Base-by-base conservation (phyloP, 1,284 basidiomycete genomes). In the Pisolithus thermaeus region DNA sequence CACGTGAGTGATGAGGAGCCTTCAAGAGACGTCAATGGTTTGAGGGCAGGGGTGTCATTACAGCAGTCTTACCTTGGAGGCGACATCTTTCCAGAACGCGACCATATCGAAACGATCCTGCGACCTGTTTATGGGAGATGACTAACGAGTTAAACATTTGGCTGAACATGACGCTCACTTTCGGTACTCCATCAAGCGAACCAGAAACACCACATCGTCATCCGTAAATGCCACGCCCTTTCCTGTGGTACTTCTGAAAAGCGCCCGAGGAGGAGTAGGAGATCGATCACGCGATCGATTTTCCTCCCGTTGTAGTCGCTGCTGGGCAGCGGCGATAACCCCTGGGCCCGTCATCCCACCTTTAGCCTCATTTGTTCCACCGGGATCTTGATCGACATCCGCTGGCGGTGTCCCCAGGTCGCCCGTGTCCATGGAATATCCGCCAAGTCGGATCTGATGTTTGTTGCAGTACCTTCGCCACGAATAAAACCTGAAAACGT, bases 391-490 rank as follows among this genome's bases (percentile, higher is more conserved):
- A 8, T 74, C 73, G 18, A 64, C 72, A 4, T 72, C 75, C 23
- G 70, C 70, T 20, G 69, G 69, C 1, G 75, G 75, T 32, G 74
- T 72, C 9, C 66, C 69, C 7, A 72, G 68, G 18, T 73, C 73
- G 41, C 79, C 77, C 12, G 75, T 63, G 49, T 79, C 82, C 87
- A 91, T 90, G 7, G 79, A 72, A 60, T 91, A 91, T 2, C 87
- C 87, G 25, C 87, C 86, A 0, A 91, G 74, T 16, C 86, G 81
- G 49, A 91, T 91, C 64, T 90, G 86, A 62, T 91, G 87, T 61
- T 90, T 91, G 62, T 91, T 91, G 69, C 88, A 91, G 61, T 90
- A 91, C 46, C 88, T 79, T 37, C 88, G 78, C 88, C 88, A 91
- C 0, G 87, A 90, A 64, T 89, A 91, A 63, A 91, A 90, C n/a